Base-by-base conservation (phyloP, 495 filamentous ascomycete species). In the Neurospora cerealis region DNA sequence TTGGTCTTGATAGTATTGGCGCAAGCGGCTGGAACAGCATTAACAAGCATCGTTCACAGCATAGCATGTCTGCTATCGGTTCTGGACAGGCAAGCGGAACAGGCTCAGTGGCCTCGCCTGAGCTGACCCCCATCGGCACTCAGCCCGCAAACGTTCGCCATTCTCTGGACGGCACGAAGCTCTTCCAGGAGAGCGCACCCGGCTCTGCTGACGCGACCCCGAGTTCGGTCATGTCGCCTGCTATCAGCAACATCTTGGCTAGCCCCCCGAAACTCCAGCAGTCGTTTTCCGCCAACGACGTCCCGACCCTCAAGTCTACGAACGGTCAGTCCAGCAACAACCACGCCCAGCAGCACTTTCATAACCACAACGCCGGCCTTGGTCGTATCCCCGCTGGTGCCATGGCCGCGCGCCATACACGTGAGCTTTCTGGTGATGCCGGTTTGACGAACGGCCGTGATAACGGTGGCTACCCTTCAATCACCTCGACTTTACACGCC, bases 221-320 rank as follows among this genome's bases (percentile, higher is more conserved):
- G 8, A 75, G 81, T 36, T 75, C 81, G 0, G 73, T 81, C 8
- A 78, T 84, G 19, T 81, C 85, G 0, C 78, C 86, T 5, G 75
- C 83, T 5, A 74, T 81, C 2, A 81, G 66, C 72, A 83, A 87
- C 62, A 78, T 78, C 44, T 81, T 86, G 80, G 85, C 83, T 73
- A 88, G 85, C 79, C 90, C 83, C 74, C 91, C 86, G 74, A 95
- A 89, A 84, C 81, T 96, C 42, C 92, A 94, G 81, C 90, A 92
- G 4, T 97, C 95, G 3, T 98, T 93, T 82, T 98, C 96, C 3
- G 91, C 94, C 28, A 93, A 91, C 79, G 96, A 98, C 77, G 84
- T 98, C 5, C 92, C 95, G n/a, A 97, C 94, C 1, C 84, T 93
- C 75, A 96, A 94, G 85, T 78, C 73, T 73, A 71, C 81, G 17